A percentile compares a stretch with the other conserved stretches of the same genome.
Conservation (phyloP, 768 basidiomycete genomes). For the Cytidiella melzeri region DNA sequence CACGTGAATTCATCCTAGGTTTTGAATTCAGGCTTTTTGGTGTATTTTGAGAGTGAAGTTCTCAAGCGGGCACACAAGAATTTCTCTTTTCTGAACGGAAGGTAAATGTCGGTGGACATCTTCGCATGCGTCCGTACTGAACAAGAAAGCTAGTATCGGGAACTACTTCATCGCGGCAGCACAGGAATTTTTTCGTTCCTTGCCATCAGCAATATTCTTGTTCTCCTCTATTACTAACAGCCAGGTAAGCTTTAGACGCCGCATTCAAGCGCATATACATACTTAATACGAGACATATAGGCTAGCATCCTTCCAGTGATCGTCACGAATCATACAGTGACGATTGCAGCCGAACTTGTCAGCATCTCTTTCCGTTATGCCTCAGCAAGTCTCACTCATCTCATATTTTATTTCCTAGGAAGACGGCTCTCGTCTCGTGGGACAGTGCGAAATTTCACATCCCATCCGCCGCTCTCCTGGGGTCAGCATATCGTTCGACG, state of each 20-base stretch:
- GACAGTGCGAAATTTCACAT: slow-evolving; percentile 93
- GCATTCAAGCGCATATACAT: slow-evolving; percentile 4
- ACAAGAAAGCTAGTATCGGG: slow-evolving; percentile 51
- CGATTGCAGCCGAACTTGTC: slow-evolving; percentile 85
- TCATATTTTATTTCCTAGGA: slow-evolving; percentile 46
- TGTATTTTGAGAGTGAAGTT: slow-evolving; percentile 85
- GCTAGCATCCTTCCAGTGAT: slow-evolving; percentile 86
- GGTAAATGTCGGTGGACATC: slow-evolving; percentile 32
- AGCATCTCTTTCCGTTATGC: slow-evolving; percentile 21
- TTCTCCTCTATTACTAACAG: slow-evolving; percentile 90
- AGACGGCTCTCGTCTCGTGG: slow-evolving; percentile 72
- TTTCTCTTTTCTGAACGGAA: slow-evolving; percentile 90
- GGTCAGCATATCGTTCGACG: slow-evolving; percentile 23
- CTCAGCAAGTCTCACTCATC: too few relatives aligned
- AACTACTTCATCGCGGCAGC: slow-evolving; percentile 91
- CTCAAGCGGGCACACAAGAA: slow-evolving; percentile 88
- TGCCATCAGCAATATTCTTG: slow-evolving; percentile 90
- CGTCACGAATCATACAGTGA: slow-evolving; percentile 93
- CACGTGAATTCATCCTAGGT: not conserved
- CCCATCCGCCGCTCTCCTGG: slow-evolving; percentile 41
- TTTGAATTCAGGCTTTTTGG: slow-evolving; percentile 66
- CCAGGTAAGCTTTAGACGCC: slow-evolving; percentile 35
- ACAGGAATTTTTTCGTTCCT: slow-evolving; percentile 83
- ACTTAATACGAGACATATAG: slow-evolving; percentile 25
- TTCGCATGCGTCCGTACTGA: not conserved